A percentile compares a stretch with the other conserved stretches of the same genome.
These are phyloP conservation scores for Phytophthora brassicae DNA, from an alignment of 352 stramenopile genomes.

Conservation along the genomic window DNA sequence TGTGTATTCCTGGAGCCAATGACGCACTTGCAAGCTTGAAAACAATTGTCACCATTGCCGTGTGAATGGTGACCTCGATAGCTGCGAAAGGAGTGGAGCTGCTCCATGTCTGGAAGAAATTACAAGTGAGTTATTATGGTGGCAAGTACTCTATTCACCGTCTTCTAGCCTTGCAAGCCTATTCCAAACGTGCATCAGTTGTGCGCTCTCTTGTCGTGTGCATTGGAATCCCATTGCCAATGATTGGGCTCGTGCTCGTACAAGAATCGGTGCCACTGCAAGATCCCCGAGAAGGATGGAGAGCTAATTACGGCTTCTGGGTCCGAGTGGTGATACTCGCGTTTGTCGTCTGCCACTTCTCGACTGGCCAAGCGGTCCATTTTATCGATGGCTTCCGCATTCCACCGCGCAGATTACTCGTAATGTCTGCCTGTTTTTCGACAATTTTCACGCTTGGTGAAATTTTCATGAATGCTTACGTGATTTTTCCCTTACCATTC, in stretches of 20 bases:
- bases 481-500: slow-evolving; percentile 18
- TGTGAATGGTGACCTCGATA: slow-evolving; percentile 1
- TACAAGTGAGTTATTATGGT: slow-evolving; percentile 25
- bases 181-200: slow-evolving; percentile 1
- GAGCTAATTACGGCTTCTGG: slow-evolving; percentile 25
- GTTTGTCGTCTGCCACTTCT: not conserved
- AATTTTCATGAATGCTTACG: slow-evolving; percentile 5
- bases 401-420: not conserved
- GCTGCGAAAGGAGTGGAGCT: not conserved
- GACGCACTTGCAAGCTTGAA: not conserved
- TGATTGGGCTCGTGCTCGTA: slow-evolving; percentile 8
- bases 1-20: not conserved
- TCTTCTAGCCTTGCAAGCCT: slow-evolving; percentile 18
- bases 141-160: slow-evolving; percentile 30
- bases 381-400: slow-evolving; percentile 9
- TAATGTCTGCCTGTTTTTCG: slow-evolving; percentile 4
- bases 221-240: slow-evolving; percentile 11
- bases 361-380: not conserved
- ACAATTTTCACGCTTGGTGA: not conserved
- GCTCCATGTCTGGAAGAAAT: slow-evolving; percentile 1
- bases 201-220: slow-evolving; percentile 2
- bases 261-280: slow-evolving; percentile 27
- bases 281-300: slow-evolving; percentile 12
- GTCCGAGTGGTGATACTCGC: slow-evolving; percentile 3
- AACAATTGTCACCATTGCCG: not conserved